Base-by-base conservation (phyloP, 2,329 filamentous ascomycete genomes). In the Fusarium albidum region DNA sequence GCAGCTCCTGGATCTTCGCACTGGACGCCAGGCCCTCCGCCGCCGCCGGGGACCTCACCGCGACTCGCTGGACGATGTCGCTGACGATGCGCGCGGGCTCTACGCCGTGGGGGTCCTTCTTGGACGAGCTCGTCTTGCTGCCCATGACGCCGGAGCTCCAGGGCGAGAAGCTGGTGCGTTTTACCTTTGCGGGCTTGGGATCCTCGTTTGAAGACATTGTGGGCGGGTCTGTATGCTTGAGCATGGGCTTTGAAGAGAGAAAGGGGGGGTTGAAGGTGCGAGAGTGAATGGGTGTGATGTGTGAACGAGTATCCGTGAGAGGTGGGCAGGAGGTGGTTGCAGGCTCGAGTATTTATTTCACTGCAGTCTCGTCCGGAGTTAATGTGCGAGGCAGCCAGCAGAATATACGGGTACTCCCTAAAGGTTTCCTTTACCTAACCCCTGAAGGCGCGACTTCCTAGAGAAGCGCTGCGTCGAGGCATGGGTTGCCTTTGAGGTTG, bases 1-100 rank as follows among this genome's bases (percentile, higher is more conserved):
- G 71, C 14, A 69, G 50, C 4, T 62, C 65, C 40, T 63, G 15
- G 5, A 75, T 72, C 21, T 53, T 65, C 25, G 65, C 50, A 25
- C 56, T 52, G 6, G 37, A 40, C 2, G 63, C 45, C 44, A 69
- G 15, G 4, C 46, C 21, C n/a, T n/a, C n/a, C 4, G 28, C 37
- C 28, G 37, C 25, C 10, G 34, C 34, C 13, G 53, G 42, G 8
- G 52, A 17, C 28, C 59, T 57, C 0, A 35, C 13, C 3, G 49
- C 39, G 26, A 40, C 44, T 9, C 38, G 33, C 13, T 44, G 44
- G 0, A 56, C 4, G 7, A 64, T 54, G n/a, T 71, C 63, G 49
- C 65, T 72, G 7, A 63, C 59, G 14, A 70, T 58, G 3, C 56
- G 57, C 1, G 54, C 17, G 17, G 58, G 60, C 15, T 61, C 58